Evolutionary conservation across 2,329 filamentous ascomycete species (phyloP), one percentile per base, ranked within the genome.

Genomic region (Trichoderma koningiopsis): DNA sequence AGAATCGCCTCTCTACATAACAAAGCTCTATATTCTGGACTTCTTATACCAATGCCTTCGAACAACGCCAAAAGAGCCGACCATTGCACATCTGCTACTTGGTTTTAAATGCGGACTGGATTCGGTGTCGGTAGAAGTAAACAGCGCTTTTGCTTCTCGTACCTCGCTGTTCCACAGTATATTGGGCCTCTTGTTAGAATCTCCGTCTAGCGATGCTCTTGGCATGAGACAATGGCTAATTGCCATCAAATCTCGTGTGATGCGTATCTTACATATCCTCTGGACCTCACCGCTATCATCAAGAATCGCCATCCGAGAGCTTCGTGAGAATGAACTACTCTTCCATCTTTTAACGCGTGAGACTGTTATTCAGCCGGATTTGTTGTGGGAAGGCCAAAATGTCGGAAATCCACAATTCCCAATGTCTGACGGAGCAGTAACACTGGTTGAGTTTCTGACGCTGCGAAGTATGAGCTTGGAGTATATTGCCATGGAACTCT

Each of bases 31-130:
- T 70, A 90, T 98, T 27, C 85, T 99, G 6, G 91, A 95, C 72
- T 95, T 99, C 75, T 82, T 99, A 47, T 91, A 92, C 73, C 88
- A 89, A 67, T 97, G 93, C 76, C 85, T 99, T 3, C 86, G 87
- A 66, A 89, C 91, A 40, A 91, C 90, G 31, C 90, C 92, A 1
- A 87, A 91, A 74, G 88, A 90, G 73, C 94, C 96, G 5, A 96
- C 91, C 2, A 90, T 99, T 73, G 96, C 95, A 0, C 96, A 99
- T 78, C 85, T 97, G 57, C 83, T 99, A 2, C 88, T 99, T 5
- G 96, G 96, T 0, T 97, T 99, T 78, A 87, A 87, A 68, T 96
- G 93, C 75, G 88, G 89, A 55, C 87, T 91, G 43, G 90, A 89
- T 71, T 86, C 86, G 11, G 83, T 98, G 2, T 88, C 88, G 29